phyloP scores from a whole-genome alignment of 805 yeast species.

The Maudiozyma bulderi region DNA sequence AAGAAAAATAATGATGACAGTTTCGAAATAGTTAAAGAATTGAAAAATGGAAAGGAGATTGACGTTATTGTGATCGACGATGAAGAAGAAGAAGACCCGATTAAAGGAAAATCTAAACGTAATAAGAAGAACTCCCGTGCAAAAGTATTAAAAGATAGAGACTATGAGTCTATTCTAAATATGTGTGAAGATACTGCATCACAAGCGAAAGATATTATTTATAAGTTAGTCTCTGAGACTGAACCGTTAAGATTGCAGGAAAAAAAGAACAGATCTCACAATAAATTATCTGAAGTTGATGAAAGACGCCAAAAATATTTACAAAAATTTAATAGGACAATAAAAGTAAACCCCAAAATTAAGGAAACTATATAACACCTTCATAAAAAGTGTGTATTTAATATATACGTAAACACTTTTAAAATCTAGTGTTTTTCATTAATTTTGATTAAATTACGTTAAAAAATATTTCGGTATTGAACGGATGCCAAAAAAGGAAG shows the following conservation, averaged over 20 bases:
- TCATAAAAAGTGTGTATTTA: not conserved
- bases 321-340: conserved; percentile 6
- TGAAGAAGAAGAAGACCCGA: not conserved
- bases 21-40: conserved; percentile 9
- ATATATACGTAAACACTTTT: too few species aligned
- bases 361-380: not conserved
- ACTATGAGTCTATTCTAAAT: conserved; percentile 11
- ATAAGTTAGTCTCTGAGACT: conserved; percentile 9
- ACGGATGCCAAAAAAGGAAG: too few species aligned
- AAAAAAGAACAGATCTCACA: not conserved
- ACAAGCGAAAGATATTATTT: conserved; percentile 18
- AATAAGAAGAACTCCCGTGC: conserved; percentile 6
- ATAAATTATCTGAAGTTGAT: not conserved
- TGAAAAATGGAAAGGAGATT: conserved; percentile 13
- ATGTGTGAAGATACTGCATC: conserved; percentile 26
- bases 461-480: too few species aligned
- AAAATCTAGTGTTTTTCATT: too few species aligned
- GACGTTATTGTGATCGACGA: conserved; percentile 17
- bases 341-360: conserved; percentile 3
- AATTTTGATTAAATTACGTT: too few species aligned
- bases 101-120: not conserved
- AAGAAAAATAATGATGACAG: not conserved
- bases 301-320: conserved; percentile 5
- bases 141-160: conserved; percentile 8
- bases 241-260: not conserved